These are phyloP conservation scores for Cynara cardunculus DNA, from an alignment of 129 eudicot genomes.

Conservation along the genomic window DNA sequence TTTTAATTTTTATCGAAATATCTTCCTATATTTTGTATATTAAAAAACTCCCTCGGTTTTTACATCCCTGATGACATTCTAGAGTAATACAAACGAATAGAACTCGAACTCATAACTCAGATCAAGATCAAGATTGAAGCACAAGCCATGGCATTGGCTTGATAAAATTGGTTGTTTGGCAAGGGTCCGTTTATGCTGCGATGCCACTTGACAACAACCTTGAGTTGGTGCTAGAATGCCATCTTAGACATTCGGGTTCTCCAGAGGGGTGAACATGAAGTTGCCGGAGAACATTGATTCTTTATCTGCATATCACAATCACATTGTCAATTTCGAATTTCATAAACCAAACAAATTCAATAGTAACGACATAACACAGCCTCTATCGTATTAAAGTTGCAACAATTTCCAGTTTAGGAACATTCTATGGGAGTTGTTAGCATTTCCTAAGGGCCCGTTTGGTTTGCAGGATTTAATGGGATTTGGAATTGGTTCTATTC, in stretches of 20 bases:
- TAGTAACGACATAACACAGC: background rate
- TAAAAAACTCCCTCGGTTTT: background rate
- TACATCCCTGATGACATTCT: background rate
- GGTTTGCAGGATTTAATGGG: background rate
- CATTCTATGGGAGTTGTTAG: background rate
- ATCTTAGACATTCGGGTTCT: slow-evolving; percentile 18
- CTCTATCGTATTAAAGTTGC: background rate
- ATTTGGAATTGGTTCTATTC: no score
- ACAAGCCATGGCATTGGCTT: background rate
- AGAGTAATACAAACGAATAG: background rate
- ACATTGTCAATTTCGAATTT: background rate
- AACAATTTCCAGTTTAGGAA: background rate
- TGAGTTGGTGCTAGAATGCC: no score
- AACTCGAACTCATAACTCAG: background rate
- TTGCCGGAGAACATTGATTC: slow-evolving; percentile 68
- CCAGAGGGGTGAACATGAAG: slow-evolving; percentile 52
- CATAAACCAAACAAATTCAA: background rate
- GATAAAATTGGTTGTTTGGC: background rate
- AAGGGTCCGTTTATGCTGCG: background rate
- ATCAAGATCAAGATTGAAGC: background rate
- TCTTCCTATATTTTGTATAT: no score
- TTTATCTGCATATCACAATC: slow-evolving; percentile 39
- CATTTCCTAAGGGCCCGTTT: no score
- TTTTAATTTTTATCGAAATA: background rate
- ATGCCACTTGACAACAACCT: no score